Conservation (phyloP, 352 stramenopile species). For the Poterioochromonas sp. region DNA sequence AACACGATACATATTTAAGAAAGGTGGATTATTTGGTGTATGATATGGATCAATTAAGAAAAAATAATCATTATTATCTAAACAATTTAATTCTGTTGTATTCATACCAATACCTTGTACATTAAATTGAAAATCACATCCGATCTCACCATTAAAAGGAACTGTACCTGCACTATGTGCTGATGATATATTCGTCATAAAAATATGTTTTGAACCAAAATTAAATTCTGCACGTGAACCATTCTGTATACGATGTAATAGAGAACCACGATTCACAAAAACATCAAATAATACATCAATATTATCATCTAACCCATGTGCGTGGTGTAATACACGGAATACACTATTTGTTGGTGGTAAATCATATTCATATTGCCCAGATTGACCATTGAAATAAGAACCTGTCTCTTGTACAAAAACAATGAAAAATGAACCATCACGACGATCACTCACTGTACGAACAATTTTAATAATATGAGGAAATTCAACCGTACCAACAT, state of each 20-base stretch:
- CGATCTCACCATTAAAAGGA: too few species aligned
- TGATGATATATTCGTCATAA: too few species aligned
- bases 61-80: constrained; percentile 7
- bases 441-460: neutral
- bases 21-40: neutral
- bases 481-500: constrained; percentile 47
- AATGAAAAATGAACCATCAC: constrained; percentile 1
- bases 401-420: neutral
- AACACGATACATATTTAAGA: neutral
- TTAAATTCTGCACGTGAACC: neutral
- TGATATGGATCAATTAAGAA: neutral
- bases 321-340: neutral
- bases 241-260: neutral
- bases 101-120: neutral
- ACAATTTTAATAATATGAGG: constrained; percentile 45
- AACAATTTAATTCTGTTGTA: neutral
- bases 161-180: too few species aligned
- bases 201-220: constrained; percentile 11
- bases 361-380: neutral
- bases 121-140: too few species aligned
- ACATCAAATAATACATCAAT: neutral
- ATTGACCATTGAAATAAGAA: neutral
- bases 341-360: neutral
- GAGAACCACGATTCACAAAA: neutral
- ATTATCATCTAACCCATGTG: neutral